These are phyloP conservation scores for Rhodotorula sp. DNA, from an alignment of 1,284 basidiomycete species.

Conservation along the genomic window DNA sequence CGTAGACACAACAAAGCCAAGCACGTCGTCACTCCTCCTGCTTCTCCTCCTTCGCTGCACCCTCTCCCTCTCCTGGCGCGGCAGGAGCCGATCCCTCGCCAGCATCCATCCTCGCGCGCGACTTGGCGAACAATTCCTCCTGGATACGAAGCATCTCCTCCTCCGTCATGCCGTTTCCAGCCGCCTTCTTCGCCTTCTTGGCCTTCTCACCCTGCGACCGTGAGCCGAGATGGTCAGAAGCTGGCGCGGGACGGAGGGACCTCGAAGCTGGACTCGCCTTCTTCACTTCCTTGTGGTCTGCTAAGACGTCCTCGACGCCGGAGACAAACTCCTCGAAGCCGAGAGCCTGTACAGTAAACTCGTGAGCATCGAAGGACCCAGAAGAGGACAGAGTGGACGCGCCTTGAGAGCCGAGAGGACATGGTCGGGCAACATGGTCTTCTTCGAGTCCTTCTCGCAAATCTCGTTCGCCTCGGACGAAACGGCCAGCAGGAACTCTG, in stretches of 20 bases:
- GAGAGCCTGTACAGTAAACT: slow-evolving; percentile 60
- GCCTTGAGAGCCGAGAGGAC: slow-evolving; percentile 90
- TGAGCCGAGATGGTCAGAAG: neutral
- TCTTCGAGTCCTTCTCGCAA: slow-evolving; percentile 97
- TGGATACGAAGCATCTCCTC: slow-evolving; percentile 86
- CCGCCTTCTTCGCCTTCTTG: slow-evolving; percentile 74
- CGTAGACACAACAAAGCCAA: neutral
- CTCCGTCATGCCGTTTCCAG: slow-evolving; percentile 79
- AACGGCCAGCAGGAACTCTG: slow-evolving; percentile 97
- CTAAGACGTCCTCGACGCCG: slow-evolving; percentile 86
- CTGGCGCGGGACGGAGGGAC: neutral
- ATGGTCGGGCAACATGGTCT: slow-evolving; percentile 98
- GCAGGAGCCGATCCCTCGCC: slow-evolving; percentile 17
- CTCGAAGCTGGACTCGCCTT: slow-evolving; percentile 57
- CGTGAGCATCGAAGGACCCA: neutral
- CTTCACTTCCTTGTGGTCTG: slow-evolving; percentile 92
- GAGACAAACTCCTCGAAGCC: slow-evolving; percentile 84
- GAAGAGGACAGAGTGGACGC: slow-evolving; percentile 36
- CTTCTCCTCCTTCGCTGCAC: neutral
- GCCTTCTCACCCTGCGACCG: slow-evolving; percentile 56
- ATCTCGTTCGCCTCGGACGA: slow-evolving; percentile 98
- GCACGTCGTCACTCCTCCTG: neutral
- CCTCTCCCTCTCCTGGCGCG: neutral
- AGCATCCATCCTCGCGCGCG: slow-evolving; percentile 59
- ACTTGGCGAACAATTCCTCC: slow-evolving; percentile 85